phyloP scores from a whole-genome alignment of 148 eudicot genomes.

The Chenopodium berlandieri region DNA sequence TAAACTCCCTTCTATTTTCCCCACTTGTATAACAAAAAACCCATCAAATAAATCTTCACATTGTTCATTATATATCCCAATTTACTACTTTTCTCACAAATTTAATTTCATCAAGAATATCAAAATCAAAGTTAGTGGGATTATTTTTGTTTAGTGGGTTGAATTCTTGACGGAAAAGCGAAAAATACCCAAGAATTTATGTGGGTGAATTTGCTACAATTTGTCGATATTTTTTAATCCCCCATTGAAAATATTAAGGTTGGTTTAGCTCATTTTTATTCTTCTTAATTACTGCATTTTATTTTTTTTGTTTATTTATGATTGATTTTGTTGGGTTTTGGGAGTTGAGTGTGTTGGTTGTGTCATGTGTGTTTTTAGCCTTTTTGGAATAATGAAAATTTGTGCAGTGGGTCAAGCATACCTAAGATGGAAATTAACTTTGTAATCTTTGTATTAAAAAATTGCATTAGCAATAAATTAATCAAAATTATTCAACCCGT shows the following conservation, averaged over 20 bases:
- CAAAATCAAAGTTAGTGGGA: neutral
- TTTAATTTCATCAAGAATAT: too few species aligned
- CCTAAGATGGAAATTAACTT: neutral
- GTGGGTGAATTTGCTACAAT: conserved; percentile 15
- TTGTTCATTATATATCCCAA: neutral
- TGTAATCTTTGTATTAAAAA: neutral
- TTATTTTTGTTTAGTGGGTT: too few species aligned
- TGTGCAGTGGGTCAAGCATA: neutral
- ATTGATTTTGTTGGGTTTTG: neutral
- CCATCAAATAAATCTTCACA: neutral
- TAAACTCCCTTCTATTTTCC: neutral
- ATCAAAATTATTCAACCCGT: neutral
- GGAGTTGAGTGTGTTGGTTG: neutral
- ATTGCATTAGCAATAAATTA: neutral
- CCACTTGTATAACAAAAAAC: neutral
- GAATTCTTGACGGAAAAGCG: neutral
- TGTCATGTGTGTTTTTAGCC: neutral
- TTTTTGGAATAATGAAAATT: neutral
- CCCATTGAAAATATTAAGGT: neutral
- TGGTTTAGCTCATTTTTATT: conserved; percentile 7
- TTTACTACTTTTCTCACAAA: neutral
- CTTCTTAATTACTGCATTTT: neutral
- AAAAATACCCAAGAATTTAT: neutral
- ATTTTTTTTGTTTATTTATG: neutral
- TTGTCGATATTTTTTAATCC: neutral